Evolutionary conservation across 768 basidiomycete species (phyloP), one percentile per base, ranked within the genome.

Genomic region (Lepiota subincarnata): DNA sequence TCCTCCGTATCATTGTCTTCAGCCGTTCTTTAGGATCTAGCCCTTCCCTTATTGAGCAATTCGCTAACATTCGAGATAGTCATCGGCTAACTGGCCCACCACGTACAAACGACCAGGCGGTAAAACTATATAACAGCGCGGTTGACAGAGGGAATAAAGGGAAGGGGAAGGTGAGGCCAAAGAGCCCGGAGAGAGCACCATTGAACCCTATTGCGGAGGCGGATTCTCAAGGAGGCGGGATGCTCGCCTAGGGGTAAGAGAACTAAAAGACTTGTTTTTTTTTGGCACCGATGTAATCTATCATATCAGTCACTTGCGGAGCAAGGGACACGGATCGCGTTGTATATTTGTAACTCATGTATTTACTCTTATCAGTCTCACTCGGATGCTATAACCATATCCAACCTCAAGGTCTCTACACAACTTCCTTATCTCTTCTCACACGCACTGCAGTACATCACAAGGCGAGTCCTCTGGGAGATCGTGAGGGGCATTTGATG

Each of bases 1-100:
- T 51, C 40, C 50, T 51, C 24, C 50, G 50, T n/a, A 51, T 44
- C 31, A n/a, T 51, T 14, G 41, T 51, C 16, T 31, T 51, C 5
- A 51, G 41, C n/a, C 50, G 50, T 19, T 51, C 50, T 41, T 18
- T 51, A 16, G 50, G 42, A 10, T 20, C 6, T 31, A 42, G 42
- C 12, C 50, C 50, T 35, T 8, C 40, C 11, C 11, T 44, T 11
- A 51, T 51, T 35, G 50, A 51, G 24, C 26, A 51, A 20, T 42
- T 51, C 34, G 50, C 50, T 11, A 16, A 22, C 28, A 51, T 51
- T 12, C 50, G 50, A 20, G 50, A 51, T 43, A 16, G 18, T 20
- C 50, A 43, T 16, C 38, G 31, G 12, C 26, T 50, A 14, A 16
- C 41, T 7, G 39, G 16, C 16, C 20, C 11, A 14, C 48, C 20